Evolutionary conservation across 2,329 filamentous ascomycete genomes (phyloP), one percentile per base, ranked within the genome.

Genomic region (Aspergillus nomiae): DNA sequence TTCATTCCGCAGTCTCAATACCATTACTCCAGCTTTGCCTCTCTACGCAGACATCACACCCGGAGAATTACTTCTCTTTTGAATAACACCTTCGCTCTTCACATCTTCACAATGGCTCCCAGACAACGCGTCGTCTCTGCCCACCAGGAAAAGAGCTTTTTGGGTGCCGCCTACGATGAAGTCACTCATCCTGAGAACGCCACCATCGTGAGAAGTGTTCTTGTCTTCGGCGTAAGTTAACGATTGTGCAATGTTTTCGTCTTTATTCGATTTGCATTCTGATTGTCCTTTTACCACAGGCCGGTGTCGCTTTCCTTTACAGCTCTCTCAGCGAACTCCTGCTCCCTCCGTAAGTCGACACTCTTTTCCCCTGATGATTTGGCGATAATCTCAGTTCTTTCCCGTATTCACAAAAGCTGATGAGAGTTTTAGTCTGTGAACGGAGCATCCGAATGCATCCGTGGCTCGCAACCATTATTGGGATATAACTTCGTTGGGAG

Each of bases 281-380:
- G 26, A 61, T 46, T 56, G 53, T 45, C 36, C 14, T n/a, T 61
- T n/a, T 63, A 36, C 21, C 32, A 26, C 62, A 90, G 88, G 85
- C 81, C 69, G 88, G 87, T 50, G 84, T 91, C 59, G 84, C 87
- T 43, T 88, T 91, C 77, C 83, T 91, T 69, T 83, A 87, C 62
- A 90, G 88, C 80, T 85, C 86, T 60, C 89, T 87, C 82, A 86
- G 86, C 77, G 89, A 91, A 74, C 81, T 86, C 71, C 83, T 91
- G 63, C 83, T 91, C 67, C 89, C 89, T 76, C 86, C 87, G 78
- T 81, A 76, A 79, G 78, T 79, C 61, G 48, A 63, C 24, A 46
- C 61, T 28, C 24, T 79, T 8, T 74, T 78, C n/a, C 4, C 32
- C 30, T 36, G 19, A 46, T 34, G 41, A 21, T 19, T 14, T 65